Conservation (phyloP, 495 filamentous ascomycete species). For the Xanthoparmelia taractica region DNA sequence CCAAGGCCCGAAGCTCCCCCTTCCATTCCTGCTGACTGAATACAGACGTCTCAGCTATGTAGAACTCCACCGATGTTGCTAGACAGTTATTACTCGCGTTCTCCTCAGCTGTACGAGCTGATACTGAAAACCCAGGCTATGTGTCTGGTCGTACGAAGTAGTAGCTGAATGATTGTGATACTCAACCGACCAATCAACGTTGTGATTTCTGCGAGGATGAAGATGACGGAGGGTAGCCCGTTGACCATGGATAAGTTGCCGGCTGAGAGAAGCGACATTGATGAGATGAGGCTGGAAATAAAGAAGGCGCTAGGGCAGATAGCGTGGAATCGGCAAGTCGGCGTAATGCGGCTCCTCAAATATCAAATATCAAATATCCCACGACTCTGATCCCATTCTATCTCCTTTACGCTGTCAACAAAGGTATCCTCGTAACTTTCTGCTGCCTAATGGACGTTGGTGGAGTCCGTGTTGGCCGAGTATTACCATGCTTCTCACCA, state of each 20-base stretch:
- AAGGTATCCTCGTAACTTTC: background rate
- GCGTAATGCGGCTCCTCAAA: background rate
- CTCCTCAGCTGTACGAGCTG: background rate
- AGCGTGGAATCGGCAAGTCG: conserved; percentile 5
- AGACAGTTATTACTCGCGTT: background rate
- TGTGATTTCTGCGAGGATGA: background rate
- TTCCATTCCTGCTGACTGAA: conserved; percentile 39
- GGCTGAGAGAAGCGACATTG: background rate
- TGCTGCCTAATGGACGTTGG: background rate
- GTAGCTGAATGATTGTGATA: background rate
- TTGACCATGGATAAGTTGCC: background rate
- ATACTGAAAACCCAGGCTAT: background rate
- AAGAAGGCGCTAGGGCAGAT: conserved; percentile 5
- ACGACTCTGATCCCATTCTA: too few relatives aligned
- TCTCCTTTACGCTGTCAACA: background rate
- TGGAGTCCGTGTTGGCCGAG: background rate
- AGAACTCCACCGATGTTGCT: background rate
- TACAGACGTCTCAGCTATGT: background rate
- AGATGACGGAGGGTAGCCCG: too few relatives aligned
- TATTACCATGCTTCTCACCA: conserved; percentile 32
- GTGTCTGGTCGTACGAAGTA: background rate
- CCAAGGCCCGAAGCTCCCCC: conserved; percentile 40
- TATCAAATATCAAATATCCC: too few relatives aligned
- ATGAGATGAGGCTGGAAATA: background rate
- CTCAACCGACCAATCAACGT: background rate